Evolutionary conservation across 441 rosid species (phyloP).

Genomic region (Adansonia gregorii): DNA sequence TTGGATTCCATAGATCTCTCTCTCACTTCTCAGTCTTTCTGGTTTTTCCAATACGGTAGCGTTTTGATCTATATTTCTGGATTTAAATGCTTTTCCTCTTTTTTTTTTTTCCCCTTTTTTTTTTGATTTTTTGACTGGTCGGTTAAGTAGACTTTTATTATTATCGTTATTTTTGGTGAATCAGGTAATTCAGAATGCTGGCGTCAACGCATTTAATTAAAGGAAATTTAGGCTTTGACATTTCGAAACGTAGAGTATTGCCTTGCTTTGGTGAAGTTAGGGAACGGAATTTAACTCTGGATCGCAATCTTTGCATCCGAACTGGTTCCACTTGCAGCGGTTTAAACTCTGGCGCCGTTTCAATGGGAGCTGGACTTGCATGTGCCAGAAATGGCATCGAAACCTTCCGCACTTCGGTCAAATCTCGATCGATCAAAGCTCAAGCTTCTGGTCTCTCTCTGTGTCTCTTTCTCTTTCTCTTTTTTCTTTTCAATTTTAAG

Average conservation of each 20-base stretch:
- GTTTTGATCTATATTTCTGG: background rate
- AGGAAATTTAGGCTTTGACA: slow-evolving; percentile 45
- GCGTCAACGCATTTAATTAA: slow-evolving; percentile 52
- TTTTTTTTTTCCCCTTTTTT: background rate
- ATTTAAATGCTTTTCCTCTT: background rate
- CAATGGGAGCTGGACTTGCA: slow-evolving; percentile 69
- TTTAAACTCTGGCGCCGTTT: slow-evolving; percentile 36
- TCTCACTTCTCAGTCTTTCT: slow-evolving; percentile 3
- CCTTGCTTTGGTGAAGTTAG: slow-evolving; percentile 28
- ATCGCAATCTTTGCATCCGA: slow-evolving; percentile 35
- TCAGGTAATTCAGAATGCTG: slow-evolving; percentile 51
- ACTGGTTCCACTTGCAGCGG: slow-evolving; percentile 36
- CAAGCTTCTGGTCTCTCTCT: slow-evolving; percentile 66
- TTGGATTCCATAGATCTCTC: background rate
- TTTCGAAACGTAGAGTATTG: slow-evolving; percentile 35
- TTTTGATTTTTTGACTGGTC: slow-evolving; percentile 29
- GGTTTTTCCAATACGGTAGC: background rate
- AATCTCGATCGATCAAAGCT: slow-evolving; percentile 70
- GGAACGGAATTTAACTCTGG: slow-evolving; percentile 27
- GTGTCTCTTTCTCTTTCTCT: background rate
- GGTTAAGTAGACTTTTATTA: slow-evolving; percentile 25
- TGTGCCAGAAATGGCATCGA: slow-evolving; percentile 45
- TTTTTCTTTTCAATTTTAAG: background rate
- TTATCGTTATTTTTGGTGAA: background rate
- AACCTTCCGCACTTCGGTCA: slow-evolving; percentile 43